Percentiles rank a stretch among this genome's conserved stretches.
These are phyloP conservation scores for Dothideomycetidae sp. DNA, from an alignment of 2,329 filamentous ascomycete genomes.

Conservation along the genomic window DNA sequence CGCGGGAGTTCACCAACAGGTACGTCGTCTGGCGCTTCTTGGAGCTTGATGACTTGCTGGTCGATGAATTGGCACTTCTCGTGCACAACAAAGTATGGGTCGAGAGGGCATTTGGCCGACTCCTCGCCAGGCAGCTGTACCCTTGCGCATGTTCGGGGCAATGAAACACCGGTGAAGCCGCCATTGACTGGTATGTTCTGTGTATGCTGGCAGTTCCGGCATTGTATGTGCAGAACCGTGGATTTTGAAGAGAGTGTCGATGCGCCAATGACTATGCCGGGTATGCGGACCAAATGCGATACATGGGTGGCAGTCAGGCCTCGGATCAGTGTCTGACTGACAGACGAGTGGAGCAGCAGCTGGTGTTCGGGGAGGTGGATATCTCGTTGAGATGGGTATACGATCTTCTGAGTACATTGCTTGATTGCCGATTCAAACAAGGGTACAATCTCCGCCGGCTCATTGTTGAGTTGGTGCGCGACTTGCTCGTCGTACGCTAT, in stretches of 20 bases:
- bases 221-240: slow-evolving; percentile 72
- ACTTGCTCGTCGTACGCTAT: slow-evolving; percentile 95
- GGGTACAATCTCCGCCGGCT: slow-evolving; percentile 85
- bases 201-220: slow-evolving; percentile 66
- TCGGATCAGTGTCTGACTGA: slow-evolving; percentile 81
- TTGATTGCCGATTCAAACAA: slow-evolving; percentile 82
- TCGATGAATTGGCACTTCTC: slow-evolving; percentile 92
- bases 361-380: slow-evolving; percentile 76
- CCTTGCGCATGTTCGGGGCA: slow-evolving; percentile 66
- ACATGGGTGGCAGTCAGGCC: slow-evolving; percentile 88
- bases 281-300: slow-evolving; percentile 86
- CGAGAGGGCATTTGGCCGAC: slow-evolving; percentile 67
- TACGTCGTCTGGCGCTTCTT: slow-evolving; percentile 94
- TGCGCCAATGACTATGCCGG: slow-evolving; percentile 93
- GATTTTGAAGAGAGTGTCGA: slow-evolving; percentile 95
- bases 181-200: slow-evolving; percentile 60
- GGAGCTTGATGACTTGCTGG: slow-evolving; percentile 94
- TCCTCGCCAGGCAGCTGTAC: slow-evolving; percentile 42
- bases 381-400: slow-evolving; percentile 60
- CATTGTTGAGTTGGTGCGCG: slow-evolving; percentile 74
- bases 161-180: slow-evolving; percentile 73
- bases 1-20: slow-evolving; percentile 90
- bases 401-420: slow-evolving; percentile 82
- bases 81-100: slow-evolving; percentile 91
- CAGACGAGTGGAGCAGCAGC: slow-evolving; percentile 83